Percentiles rank a stretch among this genome's conserved stretches.
These are phyloP conservation scores for Aspergillus sp. DNA, from an alignment of 2,329 filamentous ascomycete species.

Conservation along the genomic window DNA sequence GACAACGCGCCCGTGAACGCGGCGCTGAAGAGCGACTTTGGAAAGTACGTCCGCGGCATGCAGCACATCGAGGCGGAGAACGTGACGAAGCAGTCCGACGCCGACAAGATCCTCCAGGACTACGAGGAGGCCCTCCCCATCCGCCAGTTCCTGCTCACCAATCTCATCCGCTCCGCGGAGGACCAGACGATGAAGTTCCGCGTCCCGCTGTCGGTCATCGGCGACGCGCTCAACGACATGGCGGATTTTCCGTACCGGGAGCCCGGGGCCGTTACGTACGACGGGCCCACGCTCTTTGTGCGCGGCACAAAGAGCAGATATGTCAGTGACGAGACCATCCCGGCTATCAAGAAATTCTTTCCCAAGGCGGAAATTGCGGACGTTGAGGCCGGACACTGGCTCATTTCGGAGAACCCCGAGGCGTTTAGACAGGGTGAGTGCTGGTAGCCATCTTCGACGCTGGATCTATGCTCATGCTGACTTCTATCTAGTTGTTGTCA, in stretches of 20 bases:
- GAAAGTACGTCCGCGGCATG: slow-evolving; percentile 81
- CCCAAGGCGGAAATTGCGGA: slow-evolving; percentile 40
- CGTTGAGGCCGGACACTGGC: slow-evolving; percentile 45
- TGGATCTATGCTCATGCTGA: background rate
- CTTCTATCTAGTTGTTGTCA: slow-evolving; percentile 28
- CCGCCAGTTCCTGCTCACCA: slow-evolving; percentile 88
- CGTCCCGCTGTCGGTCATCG: slow-evolving; percentile 73
- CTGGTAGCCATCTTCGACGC: slow-evolving; percentile 3
- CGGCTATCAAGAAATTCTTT: slow-evolving; percentile 43
- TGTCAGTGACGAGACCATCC: slow-evolving; percentile 39
- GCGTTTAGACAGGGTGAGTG: slow-evolving; percentile 39
- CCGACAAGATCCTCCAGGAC: slow-evolving; percentile 72
- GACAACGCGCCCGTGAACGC: slow-evolving; percentile 91
- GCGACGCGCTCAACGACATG: slow-evolving; percentile 67
- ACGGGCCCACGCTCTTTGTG: slow-evolving; percentile 78
- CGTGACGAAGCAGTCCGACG: slow-evolving; percentile 70
- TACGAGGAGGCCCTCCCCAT: slow-evolving; percentile 75
- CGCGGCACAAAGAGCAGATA: slow-evolving; percentile 42
- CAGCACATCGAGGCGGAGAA: slow-evolving; percentile 69
- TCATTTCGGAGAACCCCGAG: slow-evolving; percentile 46
- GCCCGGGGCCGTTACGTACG: slow-evolving; percentile 65
- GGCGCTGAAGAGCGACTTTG: slow-evolving; percentile 70
- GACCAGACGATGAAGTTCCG: slow-evolving; percentile 67
- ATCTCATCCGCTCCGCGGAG: slow-evolving; percentile 61
- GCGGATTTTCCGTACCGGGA: slow-evolving; percentile 86